Conservation (phyloP, 1,284 basidiomycete genomes). For the Leccinum solheimii region DNA sequence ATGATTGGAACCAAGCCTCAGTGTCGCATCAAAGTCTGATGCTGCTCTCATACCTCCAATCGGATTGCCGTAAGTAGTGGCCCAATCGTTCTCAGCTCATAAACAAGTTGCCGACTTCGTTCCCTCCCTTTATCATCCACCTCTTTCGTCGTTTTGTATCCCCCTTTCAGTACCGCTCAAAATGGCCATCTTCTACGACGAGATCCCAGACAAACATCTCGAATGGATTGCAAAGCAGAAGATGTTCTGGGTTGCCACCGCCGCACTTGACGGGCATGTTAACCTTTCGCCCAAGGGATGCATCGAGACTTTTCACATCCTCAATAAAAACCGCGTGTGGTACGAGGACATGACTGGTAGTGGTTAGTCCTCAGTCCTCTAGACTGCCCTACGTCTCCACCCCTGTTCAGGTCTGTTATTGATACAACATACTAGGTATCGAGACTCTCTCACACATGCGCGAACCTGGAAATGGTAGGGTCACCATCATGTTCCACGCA, state of each 20-base stretch:
- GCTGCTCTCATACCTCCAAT: neutral
- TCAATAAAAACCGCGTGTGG: conserved; percentile 51
- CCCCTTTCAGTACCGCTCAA: neutral
- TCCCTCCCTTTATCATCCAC: neutral
- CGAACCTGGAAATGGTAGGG: conserved; percentile 50
- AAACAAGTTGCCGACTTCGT: neutral
- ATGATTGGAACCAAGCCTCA: neutral
- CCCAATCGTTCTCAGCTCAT: neutral
- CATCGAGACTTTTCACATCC: conserved; percentile 46
- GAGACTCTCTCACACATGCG: conserved; percentile 62
- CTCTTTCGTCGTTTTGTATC: neutral
- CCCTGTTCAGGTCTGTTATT: neutral
- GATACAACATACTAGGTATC: conserved; percentile 38
- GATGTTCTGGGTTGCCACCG: conserved; percentile 60
- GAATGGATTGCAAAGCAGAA: conserved; percentile 54
- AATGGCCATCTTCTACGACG: conserved; percentile 40
- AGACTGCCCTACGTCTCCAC: neutral
- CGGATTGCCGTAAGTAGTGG: neutral
- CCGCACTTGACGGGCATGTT: conserved; percentile 55
- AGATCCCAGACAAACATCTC: conserved; percentile 45
- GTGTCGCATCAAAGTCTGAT: neutral
- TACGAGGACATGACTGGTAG: conserved; percentile 62
- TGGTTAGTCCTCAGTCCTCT: conserved; percentile 38
- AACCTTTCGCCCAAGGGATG: conserved; percentile 54
- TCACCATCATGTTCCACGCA: conserved; percentile 58